A percentile compares a stretch with the other conserved stretches of the same genome.
These are phyloP conservation scores for Mycena haematopus DNA, from an alignment of 768 basidiomycete species.

Conservation along the genomic window DNA sequence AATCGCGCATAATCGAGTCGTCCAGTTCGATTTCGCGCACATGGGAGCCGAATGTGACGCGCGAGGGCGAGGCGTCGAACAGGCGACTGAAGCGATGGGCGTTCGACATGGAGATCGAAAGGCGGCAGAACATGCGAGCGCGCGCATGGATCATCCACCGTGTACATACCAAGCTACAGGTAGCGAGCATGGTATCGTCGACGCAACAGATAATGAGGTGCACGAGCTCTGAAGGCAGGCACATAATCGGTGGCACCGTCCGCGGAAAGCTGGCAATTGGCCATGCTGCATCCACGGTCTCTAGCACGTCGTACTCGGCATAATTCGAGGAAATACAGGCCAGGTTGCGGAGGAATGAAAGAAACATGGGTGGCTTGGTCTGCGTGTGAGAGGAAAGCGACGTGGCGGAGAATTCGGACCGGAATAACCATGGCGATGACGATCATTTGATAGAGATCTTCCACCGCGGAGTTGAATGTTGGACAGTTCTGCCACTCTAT, in stretches of 20 bases:
- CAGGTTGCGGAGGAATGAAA: conserved; percentile 15
- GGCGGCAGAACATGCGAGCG: conserved; percentile 10
- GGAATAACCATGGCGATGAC: not conserved
- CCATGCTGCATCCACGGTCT: not conserved
- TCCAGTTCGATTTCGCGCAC: conserved; percentile 25
- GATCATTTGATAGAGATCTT: not conserved
- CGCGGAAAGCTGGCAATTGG: conserved; percentile 1
- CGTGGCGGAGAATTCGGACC: not conserved
- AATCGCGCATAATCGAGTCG: conserved; percentile 11
- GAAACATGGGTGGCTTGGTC: conserved; percentile 15
- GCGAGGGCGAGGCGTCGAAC: not conserved
- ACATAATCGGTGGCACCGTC: not conserved
- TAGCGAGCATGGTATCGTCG: conserved; percentile 19
- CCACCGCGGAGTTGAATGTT: not conserved
- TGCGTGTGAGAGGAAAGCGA: not conserved
- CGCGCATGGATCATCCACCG: conserved; percentile 13
- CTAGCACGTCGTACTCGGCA: conserved; percentile 8
- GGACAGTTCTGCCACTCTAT: not conserved
- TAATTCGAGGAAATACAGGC: not conserved
- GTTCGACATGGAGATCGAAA: conserved; percentile 18
- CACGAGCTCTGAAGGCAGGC: conserved; percentile 13
- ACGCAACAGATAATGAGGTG: conserved; percentile 15
- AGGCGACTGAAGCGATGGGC: conserved; percentile 21
- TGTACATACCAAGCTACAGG: conserved; percentile 20
- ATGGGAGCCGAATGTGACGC: conserved; percentile 5